These are phyloP conservation scores for Pyrenochaeta sp. DNA, from an alignment of 2,329 filamentous ascomycete species.

Conservation along the genomic window DNA sequence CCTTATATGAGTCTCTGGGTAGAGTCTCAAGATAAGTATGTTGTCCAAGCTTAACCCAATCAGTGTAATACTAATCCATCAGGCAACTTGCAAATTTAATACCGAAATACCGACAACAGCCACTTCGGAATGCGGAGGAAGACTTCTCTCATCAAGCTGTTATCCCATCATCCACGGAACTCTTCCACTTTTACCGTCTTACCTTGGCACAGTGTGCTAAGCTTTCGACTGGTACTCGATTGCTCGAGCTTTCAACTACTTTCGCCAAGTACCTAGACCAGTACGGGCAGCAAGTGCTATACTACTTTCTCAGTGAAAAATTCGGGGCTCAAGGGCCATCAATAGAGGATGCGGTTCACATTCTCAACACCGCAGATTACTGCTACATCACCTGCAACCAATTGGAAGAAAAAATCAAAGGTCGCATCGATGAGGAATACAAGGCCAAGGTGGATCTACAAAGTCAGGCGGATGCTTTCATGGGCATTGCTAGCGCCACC, in stretches of 20 bases:
- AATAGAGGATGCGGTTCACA: conserved; percentile 80
- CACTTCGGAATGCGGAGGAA: conserved; percentile 81
- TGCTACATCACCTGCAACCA: conserved; percentile 94
- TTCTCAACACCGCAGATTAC: conserved; percentile 96
- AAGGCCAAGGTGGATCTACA: conserved; percentile 81
- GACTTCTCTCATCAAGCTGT: conserved; percentile 92
- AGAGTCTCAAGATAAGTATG: conserved; percentile 83
- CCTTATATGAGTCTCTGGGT: conserved; percentile 98
- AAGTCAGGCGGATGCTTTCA: conserved; percentile 91
- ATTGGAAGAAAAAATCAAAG: conserved; percentile 92
- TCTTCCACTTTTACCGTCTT: conserved; percentile 96
- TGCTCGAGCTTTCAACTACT: conserved; percentile 83
- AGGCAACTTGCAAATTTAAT: conserved; percentile 80
- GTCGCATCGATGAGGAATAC: conserved; percentile 82
- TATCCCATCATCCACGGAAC: conserved; percentile 90
- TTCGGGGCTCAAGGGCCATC: conserved; percentile 62
- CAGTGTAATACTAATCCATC: conserved; percentile 16
- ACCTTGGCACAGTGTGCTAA: conserved; percentile 95
- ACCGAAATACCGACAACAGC: conserved; percentile 84
- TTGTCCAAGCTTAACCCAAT: conserved; percentile 1
- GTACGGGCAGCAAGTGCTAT: conserved; percentile 90
- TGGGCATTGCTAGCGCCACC: conserved; percentile 89
- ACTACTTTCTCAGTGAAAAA: conserved; percentile 72
- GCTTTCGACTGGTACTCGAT: conserved; percentile 85
- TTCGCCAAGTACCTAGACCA: conserved; percentile 94